These are phyloP conservation scores for Pyrenochaeta sp. DNA, from an alignment of 2,329 filamentous ascomycete genomes.

Conservation along the genomic window DNA sequence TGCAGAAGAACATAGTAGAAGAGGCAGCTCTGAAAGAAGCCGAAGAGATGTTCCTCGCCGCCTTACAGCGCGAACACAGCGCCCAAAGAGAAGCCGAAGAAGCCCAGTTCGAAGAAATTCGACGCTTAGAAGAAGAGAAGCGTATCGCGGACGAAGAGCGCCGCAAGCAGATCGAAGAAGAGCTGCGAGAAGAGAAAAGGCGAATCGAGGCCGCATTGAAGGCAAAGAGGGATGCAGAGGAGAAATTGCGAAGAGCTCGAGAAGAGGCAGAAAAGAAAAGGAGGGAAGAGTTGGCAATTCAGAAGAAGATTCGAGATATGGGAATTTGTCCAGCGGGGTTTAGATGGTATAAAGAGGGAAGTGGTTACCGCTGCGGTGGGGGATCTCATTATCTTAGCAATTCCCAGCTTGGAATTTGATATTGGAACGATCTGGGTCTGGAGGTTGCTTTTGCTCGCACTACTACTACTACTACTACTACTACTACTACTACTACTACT, in stretches of 20 bases:
- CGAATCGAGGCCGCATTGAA: constrained; percentile 30
- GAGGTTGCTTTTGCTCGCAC: no score
- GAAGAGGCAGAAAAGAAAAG: constrained; percentile 49
- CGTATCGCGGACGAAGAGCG: constrained; percentile 21
- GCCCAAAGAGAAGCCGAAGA: no score
- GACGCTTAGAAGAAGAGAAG: constrained; percentile 43
- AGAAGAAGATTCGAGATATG: constrained; percentile 32
- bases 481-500: no score
- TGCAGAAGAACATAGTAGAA: constrained; percentile 30
- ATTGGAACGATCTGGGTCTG: no score
- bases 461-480: no score
- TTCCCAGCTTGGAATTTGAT: constrained; percentile 21
- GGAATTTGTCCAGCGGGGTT: constrained; percentile 67
- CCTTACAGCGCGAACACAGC: no score
- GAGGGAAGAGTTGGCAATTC: constrained; percentile 59
- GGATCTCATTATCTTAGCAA: constrained; percentile 66
- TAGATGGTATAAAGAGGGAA: constrained; percentile 67
- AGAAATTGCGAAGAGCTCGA: constrained; percentile 52
- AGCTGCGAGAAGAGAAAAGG: constrained; percentile 26
- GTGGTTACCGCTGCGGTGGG: constrained; percentile 70
- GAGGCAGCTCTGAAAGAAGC: no score
- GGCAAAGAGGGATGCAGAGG: constrained; percentile 32
- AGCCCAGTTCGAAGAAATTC: constrained; percentile 35
- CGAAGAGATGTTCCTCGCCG: no score
- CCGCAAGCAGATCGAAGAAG: constrained; percentile 37